Evolutionary conservation across 2,329 filamentous ascomycete species (phyloP), one percentile per base, ranked within the genome.

Genomic region (Scedosporium aurantiacum): DNA sequence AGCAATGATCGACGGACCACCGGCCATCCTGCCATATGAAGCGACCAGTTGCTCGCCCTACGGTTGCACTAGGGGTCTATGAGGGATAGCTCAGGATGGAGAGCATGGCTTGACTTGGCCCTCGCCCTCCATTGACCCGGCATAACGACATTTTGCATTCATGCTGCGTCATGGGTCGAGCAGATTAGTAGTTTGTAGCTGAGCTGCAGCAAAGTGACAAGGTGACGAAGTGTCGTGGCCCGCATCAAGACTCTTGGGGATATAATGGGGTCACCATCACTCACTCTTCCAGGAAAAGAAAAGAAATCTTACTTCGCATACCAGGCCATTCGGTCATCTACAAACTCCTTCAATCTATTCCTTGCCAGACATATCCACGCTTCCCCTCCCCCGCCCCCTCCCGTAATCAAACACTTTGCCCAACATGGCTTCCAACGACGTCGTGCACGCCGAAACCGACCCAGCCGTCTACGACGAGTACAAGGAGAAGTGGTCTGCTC

Each of bases 381-480:
- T 16, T 47, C 16, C n/a, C 43, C n/a, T 14, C 18, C 21, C 21
- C 16, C n/a, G 2, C 4, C n/a, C 16, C n/a, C 10, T 47, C 43
- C n/a, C 43, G 5, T 21, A 2, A 21, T 21, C 43, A 47, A 7
- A 23, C 12, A 23, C 18, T 18, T n/a, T n/a, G 2, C 5, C 50
- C 18, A 54, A 28, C 73, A 65, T 65, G 63, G 37, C 60, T 8
- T 60, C 63, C 16, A 67, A 66, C 60, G 64, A 56, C 8, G 57
- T 16, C 3, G 58, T 52, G 3, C 63, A 63, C 21, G 56, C 64
- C 10, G n/a, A 62, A 3, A 72, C 72, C 0, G 74, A 76, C 62
- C 74, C 74, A 0, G 66, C 66, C 3, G 70, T 76, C 32, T 77
- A 77, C 58, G 65, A 69, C 2, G 70, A 73, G 56, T 76, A 72